These are phyloP conservation scores for Pythium folliculosum DNA, from an alignment of 352 stramenopile species.

Conservation along the genomic window DNA sequence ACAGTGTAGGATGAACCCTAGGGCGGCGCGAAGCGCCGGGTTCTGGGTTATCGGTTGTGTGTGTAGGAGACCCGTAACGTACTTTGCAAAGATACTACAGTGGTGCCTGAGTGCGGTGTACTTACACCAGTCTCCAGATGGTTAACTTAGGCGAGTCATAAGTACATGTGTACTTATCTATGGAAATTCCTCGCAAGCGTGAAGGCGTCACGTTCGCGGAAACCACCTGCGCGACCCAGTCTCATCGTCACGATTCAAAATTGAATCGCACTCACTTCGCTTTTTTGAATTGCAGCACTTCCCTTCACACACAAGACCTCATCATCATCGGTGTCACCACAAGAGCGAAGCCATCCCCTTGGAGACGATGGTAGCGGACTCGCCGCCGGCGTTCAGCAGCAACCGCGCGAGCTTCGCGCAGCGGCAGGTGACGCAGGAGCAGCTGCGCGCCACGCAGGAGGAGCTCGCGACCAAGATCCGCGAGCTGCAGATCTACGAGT, in stretches of 20 bases:
- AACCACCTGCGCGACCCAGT: too few species aligned
- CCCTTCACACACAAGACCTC: neutral
- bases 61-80: too few species aligned
- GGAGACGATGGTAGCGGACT: slow-evolving; percentile 22
- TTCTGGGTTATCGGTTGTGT: too few species aligned
- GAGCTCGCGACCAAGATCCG: slow-evolving; percentile 76
- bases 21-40: too few species aligned
- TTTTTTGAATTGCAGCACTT: neutral
- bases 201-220: too few species aligned
- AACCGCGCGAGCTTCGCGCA: slow-evolving; percentile 70
- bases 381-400: slow-evolving; percentile 45
- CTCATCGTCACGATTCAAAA: slow-evolving; percentile 13
- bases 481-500: slow-evolving; percentile 83
- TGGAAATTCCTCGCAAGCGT: too few species aligned
- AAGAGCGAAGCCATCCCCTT: neutral
- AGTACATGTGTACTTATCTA: too few species aligned
- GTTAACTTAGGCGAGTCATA: too few species aligned
- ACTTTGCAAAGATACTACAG: too few species aligned
- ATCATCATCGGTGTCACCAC: neutral
- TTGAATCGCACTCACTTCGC: slow-evolving; percentile 4
- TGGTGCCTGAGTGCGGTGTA: too few species aligned
- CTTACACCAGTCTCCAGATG: too few species aligned
- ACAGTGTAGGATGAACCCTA: too few species aligned
- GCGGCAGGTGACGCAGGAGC: slow-evolving; percentile 56
- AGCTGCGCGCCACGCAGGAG: slow-evolving; percentile 76